Base-by-base conservation (phyloP, 768 basidiomycete species). In the Neoboletus brunneissimus region DNA sequence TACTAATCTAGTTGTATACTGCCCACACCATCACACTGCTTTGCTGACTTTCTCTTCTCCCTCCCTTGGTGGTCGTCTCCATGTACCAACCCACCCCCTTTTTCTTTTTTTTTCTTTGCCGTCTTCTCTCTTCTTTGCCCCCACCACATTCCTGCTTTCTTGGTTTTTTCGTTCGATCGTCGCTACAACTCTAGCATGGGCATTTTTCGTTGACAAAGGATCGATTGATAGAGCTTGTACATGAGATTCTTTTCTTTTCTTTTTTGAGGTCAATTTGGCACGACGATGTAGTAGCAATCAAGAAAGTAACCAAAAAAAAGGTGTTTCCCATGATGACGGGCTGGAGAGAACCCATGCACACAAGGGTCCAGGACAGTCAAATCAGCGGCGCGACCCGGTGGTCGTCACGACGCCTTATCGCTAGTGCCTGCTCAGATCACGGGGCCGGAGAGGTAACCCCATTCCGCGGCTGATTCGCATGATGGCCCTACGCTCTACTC, bases 1-100 rank as follows among this genome's bases (percentile, higher is more conserved):
- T 64, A 51, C 51, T 60, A 57, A 49, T 58, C 1, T 22, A 7
- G 18, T 58, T 15, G 60, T 57, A 53, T 41, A 51, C 49, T 34
- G 44, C 55, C 23, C 25, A 48, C 25, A 20, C 20, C 29, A 38
- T 13, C 22, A 48, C 50, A 44, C 20, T 16, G 25, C 40, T 32
- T 41, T 38, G n/a, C 44, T 57, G 37, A 25, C 42, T 5, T 18
- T 49, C 13, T 4, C n/a, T 6, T 27, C 27, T 3, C 3, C 2
- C 29, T 29, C 23, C 5, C 40, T 34, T 40, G 38, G n/a, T n/a
- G 38, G 18, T 40, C n/a, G 25, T 18, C 9, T 13, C n/a, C 44
- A 45, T 27, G 44, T 4, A n/a, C 16, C 25, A 27, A 20, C 16
- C n/a, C 23, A 12, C 10, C 10, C 4, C 6, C 25, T 25, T 25